Conservation (phyloP, 2,329 filamentous ascomycete genomes). For the Penicillium hesseltinei region DNA sequence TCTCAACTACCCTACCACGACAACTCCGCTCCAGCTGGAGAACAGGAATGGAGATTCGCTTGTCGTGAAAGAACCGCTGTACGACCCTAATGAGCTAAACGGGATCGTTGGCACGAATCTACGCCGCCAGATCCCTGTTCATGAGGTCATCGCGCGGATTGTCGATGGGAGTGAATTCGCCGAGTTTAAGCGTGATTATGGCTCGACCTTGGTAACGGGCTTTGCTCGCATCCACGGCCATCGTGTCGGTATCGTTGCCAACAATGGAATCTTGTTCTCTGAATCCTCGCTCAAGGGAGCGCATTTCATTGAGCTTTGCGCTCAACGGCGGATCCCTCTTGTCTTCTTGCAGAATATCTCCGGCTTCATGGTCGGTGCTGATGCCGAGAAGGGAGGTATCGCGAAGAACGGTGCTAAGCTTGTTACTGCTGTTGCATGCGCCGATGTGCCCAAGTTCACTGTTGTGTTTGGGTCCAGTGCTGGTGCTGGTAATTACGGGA, state of each 20-base stretch:
- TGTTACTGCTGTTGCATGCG: constrained; percentile 90
- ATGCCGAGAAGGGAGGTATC: constrained; percentile 90
- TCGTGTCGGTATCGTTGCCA: constrained; percentile 87
- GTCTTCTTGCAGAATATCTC: constrained; percentile 96
- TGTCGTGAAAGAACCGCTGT: constrained; percentile 70
- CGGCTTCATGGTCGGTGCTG: constrained; percentile 95
- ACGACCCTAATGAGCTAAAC: constrained; percentile 74
- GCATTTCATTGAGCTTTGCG: constrained; percentile 94
- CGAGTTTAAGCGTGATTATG: constrained; percentile 93
- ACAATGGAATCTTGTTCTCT: constrained; percentile 93
- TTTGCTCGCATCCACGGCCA: constrained; percentile 90
- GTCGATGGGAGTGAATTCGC: constrained; percentile 87
- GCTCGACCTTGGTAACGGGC: constrained; percentile 83
- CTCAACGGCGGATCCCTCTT: constrained; percentile 82
- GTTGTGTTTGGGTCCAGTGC: constrained; percentile 92
- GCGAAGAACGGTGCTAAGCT: constrained; percentile 98
- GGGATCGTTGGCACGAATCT: constrained; percentile 91
- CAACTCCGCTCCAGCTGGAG: constrained; percentile 30
- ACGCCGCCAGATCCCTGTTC: constrained; percentile 77
- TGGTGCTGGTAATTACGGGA: constrained; percentile 95
- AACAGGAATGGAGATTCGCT: constrained; percentile 13
- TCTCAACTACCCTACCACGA: constrained; percentile 74
- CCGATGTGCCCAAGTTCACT: constrained; percentile 93
- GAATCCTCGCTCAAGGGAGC: constrained; percentile 87
- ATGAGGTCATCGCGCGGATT: constrained; percentile 88